Percentiles rank a stretch among this genome's conserved stretches.
phyloP scores from a whole-genome alignment of 768 basidiomycete species.

The Butyriboletus loyo region DNA sequence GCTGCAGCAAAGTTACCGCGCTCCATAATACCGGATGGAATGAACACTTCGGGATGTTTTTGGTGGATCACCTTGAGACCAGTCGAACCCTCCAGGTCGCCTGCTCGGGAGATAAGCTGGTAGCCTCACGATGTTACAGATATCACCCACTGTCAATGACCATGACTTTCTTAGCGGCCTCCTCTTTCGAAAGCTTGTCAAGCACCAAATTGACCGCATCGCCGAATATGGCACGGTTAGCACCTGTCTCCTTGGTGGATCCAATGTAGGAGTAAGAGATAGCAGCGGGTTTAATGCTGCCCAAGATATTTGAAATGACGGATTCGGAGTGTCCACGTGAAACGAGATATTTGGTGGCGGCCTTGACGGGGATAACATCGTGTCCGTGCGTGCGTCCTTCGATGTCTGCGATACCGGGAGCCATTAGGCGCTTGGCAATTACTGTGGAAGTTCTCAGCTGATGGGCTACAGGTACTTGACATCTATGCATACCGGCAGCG shows the following conservation, averaged over 20 bases:
- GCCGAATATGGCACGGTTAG: conserved; percentile 81
- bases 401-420: conserved; percentile 67
- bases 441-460: conserved; percentile 39
- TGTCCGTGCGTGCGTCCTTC: conserved; percentile 80
- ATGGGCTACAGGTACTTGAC: background rate
- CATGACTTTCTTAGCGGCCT: conserved; percentile 76
- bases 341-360: conserved; percentile 72
- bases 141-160: conserved; percentile 71
- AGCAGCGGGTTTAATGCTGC: conserved; percentile 57
- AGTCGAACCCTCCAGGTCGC: conserved; percentile 86
- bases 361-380: conserved; percentile 81
- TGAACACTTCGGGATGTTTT: conserved; percentile 85
- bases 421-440: conserved; percentile 66
- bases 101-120: conserved; percentile 32
- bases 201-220: conserved; percentile 80
- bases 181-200: conserved; percentile 71
- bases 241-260: conserved; percentile 69
- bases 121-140: background rate
- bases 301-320: conserved; percentile 52
- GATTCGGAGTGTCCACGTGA: conserved; percentile 53
- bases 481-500: conserved; percentile 55
- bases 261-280: conserved; percentile 65
- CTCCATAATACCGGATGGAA: conserved; percentile 86
- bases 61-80: conserved; percentile 86
- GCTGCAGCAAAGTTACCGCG: conserved; percentile 81